Base-by-base conservation (phyloP, 2,329 filamentous ascomycete genomes). In the Ascochyta lentis region DNA sequence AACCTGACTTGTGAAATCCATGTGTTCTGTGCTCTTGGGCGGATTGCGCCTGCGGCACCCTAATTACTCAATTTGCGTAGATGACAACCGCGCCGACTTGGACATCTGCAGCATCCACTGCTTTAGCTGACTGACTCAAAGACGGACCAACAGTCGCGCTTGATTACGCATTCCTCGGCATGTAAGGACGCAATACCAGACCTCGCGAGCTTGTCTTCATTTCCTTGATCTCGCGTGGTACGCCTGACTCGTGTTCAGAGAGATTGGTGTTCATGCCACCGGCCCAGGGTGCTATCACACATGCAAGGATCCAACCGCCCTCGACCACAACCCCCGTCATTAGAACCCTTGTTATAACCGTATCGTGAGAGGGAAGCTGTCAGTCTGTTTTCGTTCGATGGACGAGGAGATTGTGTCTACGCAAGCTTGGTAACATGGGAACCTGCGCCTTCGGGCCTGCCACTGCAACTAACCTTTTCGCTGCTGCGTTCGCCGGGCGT, bases 261-360 rank as follows among this genome's bases (percentile, higher is more conserved):
- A 56, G 26, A 56, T 56, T 56, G 46, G 19, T 12, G 37, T 50
- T 50, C 34, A 46, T 49, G 46, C 46, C 41, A 46, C 23, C 19
- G 24, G 26, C 37, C 31, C 35, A 46, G 46, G 40, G 29, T 40
- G 40, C 16, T 29, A 23, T 46, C 41, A 40, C 29, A 39, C 40
- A 45, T 44, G 33, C 45, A 54, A 49, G 51, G 51, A 48, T 43
- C 15, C 44, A 26, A 33, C 16, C 26, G 29, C 41, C 40, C 34
- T 44, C 39, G 9, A 31, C 38, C 24, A 24, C 19, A 15, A 29
- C 33, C 39, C 45, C 26, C 9, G 39, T 40, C 40, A 27, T 49
- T 34, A 49, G 24, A 6, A 23, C 10, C 15, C 39, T 37, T 39
- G 33, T 39, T 40, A 49, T 44, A 29, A 49, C n/a, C 45, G 40